Evolutionary conservation across 352 stramenopile genomes (phyloP), one percentile per base, ranked within the genome.

Genomic region (Phytophthora fragariaefolia): DNA sequence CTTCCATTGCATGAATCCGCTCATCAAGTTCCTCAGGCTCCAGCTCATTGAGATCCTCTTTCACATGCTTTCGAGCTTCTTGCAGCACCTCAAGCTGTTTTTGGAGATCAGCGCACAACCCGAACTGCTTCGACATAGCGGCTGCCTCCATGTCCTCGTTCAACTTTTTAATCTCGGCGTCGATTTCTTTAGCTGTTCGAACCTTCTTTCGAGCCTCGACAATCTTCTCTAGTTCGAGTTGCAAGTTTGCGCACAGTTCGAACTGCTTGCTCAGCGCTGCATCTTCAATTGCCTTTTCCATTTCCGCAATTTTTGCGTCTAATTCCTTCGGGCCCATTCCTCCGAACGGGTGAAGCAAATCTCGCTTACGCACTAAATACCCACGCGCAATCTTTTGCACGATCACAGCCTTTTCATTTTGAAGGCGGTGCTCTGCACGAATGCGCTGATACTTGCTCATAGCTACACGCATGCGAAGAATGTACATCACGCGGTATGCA

Each of bases 31-130:
- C 89, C 12, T 80, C 76, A 5, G 89, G 75, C 40, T 96, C 87
- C 26, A 97, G 63, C n/a, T 97, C 89, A 22, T 93, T 92, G 47
- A 96, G 38, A 28, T 95, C 87, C 72, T 97, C 87, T 58, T 93
- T 90, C 36, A 97, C 73, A 18, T 91, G 71, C 42, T 83, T 86
- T 2, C 87, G 74, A 47, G 85, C 76, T 56, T 93, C 85, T 50
- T 95, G 78, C 15, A 97, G 69, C 40, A 82, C 83, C 59, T 94
- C 87, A 4, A 96, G 59, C 42, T 93, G 73, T 47, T 91, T 93
- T 40, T 97, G 87, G 12, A 97, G 50, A 15, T 92, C 82, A 13
- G 85, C 89, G 67, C 89, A 96, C 10, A 74, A 70, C 0, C 81
- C 86, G 74, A 95, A 96, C 63, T 96, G 82, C 49, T 97, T 97